Evolutionary conservation across 768 basidiomycete species (phyloP).

Genomic region (Trichaptum fuscoviolaceum): DNA sequence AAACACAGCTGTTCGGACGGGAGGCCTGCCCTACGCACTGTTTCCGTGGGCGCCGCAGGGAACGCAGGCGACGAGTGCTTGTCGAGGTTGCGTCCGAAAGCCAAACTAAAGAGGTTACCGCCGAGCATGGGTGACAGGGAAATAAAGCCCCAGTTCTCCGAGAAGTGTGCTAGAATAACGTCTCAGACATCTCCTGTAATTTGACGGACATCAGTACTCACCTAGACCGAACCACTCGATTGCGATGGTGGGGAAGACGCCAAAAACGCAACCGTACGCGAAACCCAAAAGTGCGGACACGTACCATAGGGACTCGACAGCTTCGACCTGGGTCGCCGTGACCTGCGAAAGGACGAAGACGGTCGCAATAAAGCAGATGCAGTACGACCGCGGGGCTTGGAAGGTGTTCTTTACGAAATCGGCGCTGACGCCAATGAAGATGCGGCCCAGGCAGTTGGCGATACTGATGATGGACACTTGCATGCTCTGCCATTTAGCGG

Average conservation of each 20-base stretch:
- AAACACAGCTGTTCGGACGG: conserved; percentile 43
- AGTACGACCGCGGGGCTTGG: conserved; percentile 60
- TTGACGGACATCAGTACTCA: conserved; percentile 33
- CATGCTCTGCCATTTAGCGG: conserved; percentile 70
- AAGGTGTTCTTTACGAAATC: conserved; percentile 57
- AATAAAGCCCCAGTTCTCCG: conserved; percentile 83
- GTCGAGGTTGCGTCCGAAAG: conserved; percentile 80
- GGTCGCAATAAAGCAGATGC: conserved; percentile 58
- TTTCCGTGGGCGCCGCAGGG: conserved; percentile 9
- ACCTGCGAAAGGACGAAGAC: conserved; percentile 73
- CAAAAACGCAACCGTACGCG: conserved; percentile 71
- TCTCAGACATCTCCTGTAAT: background rate
- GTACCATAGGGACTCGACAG: conserved; percentile 63
- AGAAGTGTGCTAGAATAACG: conserved; percentile 54
- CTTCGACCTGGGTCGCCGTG: conserved; percentile 46
- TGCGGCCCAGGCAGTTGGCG: conserved; percentile 75
- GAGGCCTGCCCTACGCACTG: conserved; percentile 17
- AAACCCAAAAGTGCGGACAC: conserved; percentile 48
- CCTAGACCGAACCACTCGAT: conserved; percentile 89
- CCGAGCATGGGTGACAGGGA: conserved; percentile 70
- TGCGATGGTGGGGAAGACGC: conserved; percentile 66
- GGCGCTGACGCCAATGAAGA: conserved; percentile 68
- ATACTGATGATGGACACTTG: conserved; percentile 83
- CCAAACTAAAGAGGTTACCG: conserved; percentile 78
- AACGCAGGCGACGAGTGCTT: conserved; percentile 42